These are phyloP conservation scores for Aschersonia sp. DNA, from an alignment of 2,329 filamentous ascomycete species.

Conservation along the genomic window DNA sequence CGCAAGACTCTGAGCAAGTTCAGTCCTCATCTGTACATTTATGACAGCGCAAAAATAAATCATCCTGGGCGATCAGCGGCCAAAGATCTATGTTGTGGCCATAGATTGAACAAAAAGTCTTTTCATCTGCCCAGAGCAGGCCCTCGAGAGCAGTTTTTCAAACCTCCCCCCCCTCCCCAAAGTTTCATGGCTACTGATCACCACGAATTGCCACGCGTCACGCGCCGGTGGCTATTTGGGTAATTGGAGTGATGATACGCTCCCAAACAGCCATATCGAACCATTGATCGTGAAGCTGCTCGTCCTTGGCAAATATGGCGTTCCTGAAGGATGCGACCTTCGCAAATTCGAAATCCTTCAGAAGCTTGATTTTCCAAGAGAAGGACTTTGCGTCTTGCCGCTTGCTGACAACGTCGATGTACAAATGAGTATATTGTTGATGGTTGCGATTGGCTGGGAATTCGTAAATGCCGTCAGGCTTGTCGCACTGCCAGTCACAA, in stretches of 20 bases:
- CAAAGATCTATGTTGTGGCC: too few relatives aligned
- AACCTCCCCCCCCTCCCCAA: too few relatives aligned
- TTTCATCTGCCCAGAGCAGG: too few relatives aligned
- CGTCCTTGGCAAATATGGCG: slow-evolving; percentile 8
- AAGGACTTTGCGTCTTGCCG: slow-evolving; percentile 3
- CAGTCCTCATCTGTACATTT: too few relatives aligned
- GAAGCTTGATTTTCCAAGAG: slow-evolving; percentile 8
- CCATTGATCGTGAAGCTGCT: slow-evolving; percentile 10
- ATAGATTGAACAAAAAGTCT: too few relatives aligned
- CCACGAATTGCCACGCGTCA: too few relatives aligned
- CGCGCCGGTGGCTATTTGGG: slow-evolving; percentile 1
- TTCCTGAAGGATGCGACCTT: slow-evolving; percentile 10
- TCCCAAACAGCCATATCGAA: slow-evolving; percentile 17
- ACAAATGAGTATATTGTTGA: slow-evolving; percentile 17
- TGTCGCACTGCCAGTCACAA: slow-evolving; percentile 22
- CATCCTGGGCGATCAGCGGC: too few relatives aligned
- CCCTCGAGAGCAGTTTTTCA: too few relatives aligned
- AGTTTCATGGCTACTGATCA: too few relatives aligned
- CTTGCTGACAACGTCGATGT: slow-evolving; percentile 11
- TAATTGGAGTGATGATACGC: slow-evolving; percentile 5
- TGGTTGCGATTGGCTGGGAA: slow-evolving; percentile 12
- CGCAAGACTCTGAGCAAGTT: too few relatives aligned
- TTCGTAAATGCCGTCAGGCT: slow-evolving; percentile 17
- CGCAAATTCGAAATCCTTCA: slow-evolving; percentile 17
- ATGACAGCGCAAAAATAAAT: too few relatives aligned